Evolutionary conservation across 257 asterid genomes (phyloP), one percentile per base, ranked within the genome.

Genomic region (Gentiana straminea): DNA sequence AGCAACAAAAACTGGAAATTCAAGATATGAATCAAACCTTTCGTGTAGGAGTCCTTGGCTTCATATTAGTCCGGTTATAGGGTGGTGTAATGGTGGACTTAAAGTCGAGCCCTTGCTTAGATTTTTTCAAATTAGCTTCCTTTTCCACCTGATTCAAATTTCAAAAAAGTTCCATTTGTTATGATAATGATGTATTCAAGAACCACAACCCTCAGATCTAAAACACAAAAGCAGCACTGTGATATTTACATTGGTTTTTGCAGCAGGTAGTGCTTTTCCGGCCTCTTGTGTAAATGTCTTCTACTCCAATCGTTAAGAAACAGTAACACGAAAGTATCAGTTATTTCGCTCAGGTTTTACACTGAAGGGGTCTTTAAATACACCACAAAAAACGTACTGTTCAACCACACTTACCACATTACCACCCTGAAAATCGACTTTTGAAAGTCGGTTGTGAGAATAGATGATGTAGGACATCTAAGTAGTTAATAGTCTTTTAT

Each of bases 261-360:
- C 70, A 70, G 49, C 52, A 48, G 35, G 66, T 52, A 57, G 76
- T 56, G 79, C 74, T 63, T 72, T 75, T 70, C 63, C 94, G 9
- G 74, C 76, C 63, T 62, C 79, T 81, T 85, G 68, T 36, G 80
- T 68, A 56, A 77, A 68, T 60, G 94, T 77, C 67, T 79, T 79
- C 52, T 77, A 83, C 66, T 75, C 93, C 70, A 79, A 64, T 60
- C 75, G 76, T 74, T 75, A 12, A 66, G 24, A 58, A 79, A 75
- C 79, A 69, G 72, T 57, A 56, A 53, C 33, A 36, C 60, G 52
- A 8, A 61, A 39, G 51, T 44, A 63, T 47, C 52, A 51, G 58
- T 1, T 24, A 13, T 5, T 10, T 43, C n/a, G 37, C 48, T 36
- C 35, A 63, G 13, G 9, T 41, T 24, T 24, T 24, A 24, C 24